Evolutionary conservation across 2,329 filamentous ascomycete genomes (phyloP).

Genomic region (Drechslerella dactyloides): DNA sequence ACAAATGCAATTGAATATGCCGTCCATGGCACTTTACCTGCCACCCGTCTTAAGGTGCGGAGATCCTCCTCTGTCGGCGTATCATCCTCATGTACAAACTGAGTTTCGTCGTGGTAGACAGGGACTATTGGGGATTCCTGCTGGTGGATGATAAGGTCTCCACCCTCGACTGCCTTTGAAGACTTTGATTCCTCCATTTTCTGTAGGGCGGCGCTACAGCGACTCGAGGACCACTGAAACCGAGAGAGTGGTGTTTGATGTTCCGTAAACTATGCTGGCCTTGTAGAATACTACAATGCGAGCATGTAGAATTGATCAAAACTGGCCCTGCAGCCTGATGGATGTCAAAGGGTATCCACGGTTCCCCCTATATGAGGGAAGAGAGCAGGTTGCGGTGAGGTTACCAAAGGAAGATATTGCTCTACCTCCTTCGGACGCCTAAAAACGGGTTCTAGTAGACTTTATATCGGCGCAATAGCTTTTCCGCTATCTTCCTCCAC

Average conservation of each 20-base stretch:
- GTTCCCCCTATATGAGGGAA: constrained; percentile 14
- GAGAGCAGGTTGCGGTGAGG: constrained; percentile 8
- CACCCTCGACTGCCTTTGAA: constrained; percentile 30
- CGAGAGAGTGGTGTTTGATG: not conserved
- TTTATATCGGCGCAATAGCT: constrained; percentile 25
- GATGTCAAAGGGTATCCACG: constrained; percentile 16
- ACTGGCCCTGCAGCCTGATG: not conserved
- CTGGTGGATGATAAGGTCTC: constrained; percentile 33
- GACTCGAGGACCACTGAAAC: not conserved
- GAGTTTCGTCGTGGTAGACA: constrained; percentile 42
- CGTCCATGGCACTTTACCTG: constrained; percentile 64
- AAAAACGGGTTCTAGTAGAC: constrained; percentile 17
- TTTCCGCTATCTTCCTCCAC: not conserved
- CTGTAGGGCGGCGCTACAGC: not conserved
- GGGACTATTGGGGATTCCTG: constrained; percentile 39
- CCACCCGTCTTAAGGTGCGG: constrained; percentile 62
- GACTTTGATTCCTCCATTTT: constrained; percentile 34
- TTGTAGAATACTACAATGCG: not conserved
- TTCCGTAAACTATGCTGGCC: not conserved
- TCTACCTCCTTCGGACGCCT: constrained; percentile 32
- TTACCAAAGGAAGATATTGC: constrained; percentile 19
- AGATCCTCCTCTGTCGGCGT: constrained; percentile 64
- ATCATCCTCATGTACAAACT: constrained; percentile 43
- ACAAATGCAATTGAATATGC: constrained; percentile 66
- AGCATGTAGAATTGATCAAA: not conserved